These are phyloP conservation scores for Apiospora koreana DNA, from an alignment of 2,329 filamentous ascomycete genomes.

Conservation along the genomic window DNA sequence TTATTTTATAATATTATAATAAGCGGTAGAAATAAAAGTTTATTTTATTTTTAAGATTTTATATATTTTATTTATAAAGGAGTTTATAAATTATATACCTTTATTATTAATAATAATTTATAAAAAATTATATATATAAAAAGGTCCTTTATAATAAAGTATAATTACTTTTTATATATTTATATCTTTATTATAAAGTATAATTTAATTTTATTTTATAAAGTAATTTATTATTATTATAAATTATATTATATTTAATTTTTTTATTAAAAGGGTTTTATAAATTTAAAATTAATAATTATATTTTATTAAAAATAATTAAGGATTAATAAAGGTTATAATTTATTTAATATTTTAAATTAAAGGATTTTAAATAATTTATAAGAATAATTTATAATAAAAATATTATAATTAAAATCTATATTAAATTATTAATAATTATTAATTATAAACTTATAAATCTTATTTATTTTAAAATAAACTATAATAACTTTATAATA, in stretches of 20 bases:
- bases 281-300: background rate
- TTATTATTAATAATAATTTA: constrained; percentile 8
- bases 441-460: background rate
- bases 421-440: background rate
- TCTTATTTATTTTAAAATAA: background rate
- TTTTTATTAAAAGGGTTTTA: background rate
- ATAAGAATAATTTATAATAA: background rate
- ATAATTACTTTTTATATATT: constrained; percentile 13
- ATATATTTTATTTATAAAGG: constrained; percentile 14
- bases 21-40: background rate
- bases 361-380: background rate
- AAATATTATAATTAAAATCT: background rate
- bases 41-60: constrained; percentile 12
- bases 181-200: constrained; percentile 3
- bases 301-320: background rate
- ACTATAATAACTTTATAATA: background rate
- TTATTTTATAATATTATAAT: too few relatives aligned
- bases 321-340: background rate
- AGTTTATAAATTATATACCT: constrained; percentile 10
- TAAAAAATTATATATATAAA: background rate
- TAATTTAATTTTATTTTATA: constrained; percentile 9
- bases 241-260: too few relatives aligned
- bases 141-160: constrained; percentile 3
- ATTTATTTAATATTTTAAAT: background rate
- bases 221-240: too few relatives aligned